Percentiles rank a stretch among this genome's conserved stretches.
phyloP scores from a whole-genome alignment of 345 rosid species.

The Melaleuca quinquenervia region DNA sequence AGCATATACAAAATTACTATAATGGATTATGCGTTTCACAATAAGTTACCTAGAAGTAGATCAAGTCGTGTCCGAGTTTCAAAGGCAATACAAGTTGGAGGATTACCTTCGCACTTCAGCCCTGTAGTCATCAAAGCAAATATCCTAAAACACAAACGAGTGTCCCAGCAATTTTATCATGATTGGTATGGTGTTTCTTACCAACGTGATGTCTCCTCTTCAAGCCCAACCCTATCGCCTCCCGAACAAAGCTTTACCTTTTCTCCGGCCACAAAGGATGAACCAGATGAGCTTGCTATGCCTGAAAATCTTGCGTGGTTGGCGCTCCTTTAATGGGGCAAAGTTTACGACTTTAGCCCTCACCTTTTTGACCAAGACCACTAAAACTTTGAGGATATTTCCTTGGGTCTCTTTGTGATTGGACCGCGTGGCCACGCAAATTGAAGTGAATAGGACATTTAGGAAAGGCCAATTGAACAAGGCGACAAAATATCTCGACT shows the following conservation, averaged over 20 bases:
- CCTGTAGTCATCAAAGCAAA: too few species aligned
- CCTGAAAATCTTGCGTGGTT: too few species aligned
- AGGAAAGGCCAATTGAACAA: too few species aligned
- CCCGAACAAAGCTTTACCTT: background rate
- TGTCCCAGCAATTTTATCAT: too few species aligned
- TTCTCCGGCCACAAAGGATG: background rate
- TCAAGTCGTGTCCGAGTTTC: rapidly evolving
- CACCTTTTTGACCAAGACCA: rapidly evolving
- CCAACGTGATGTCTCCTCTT: background rate
- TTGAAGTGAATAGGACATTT: background rate
- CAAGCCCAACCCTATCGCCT: background rate
- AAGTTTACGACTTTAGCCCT: background rate
- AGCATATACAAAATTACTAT: background rate
- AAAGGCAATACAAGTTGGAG: too few species aligned
- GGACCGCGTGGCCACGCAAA: background rate
- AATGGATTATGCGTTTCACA: too few species aligned
- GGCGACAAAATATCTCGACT: too few species aligned
- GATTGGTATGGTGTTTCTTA: too few species aligned
- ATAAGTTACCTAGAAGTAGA: too few species aligned
- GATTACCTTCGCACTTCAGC: background rate
- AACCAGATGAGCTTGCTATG: rapidly evolving
- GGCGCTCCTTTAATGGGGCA: background rate
- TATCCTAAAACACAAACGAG: too few species aligned
- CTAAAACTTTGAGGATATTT: background rate
- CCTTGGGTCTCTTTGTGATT: background rate